Percentiles rank a stretch among this genome's conserved stretches.
Evolutionary conservation across 257 asterid genomes (phyloP).

Genomic region (Solanum phureja): DNA sequence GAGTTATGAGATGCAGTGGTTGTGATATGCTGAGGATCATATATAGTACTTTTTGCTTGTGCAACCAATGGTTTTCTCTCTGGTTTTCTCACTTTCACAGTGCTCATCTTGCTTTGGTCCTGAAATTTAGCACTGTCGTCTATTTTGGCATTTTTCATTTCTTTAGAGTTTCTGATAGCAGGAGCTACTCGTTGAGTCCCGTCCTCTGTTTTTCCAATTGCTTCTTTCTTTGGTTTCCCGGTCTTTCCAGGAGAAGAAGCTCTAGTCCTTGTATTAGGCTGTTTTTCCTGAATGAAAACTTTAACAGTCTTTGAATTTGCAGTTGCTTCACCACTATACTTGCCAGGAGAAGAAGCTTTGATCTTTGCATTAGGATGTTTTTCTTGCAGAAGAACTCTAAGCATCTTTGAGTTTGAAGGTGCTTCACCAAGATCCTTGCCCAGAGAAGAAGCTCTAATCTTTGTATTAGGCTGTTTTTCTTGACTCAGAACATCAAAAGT

Average conservation of each 20-base stretch:
- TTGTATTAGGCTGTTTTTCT: background rate
- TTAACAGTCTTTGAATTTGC: background rate
- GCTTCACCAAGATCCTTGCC: background rate
- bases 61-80: background rate
- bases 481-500: background rate
- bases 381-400: background rate
- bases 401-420: background rate
- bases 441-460: background rate
- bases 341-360: background rate
- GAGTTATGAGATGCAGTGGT: conserved; percentile 2
- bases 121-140: background rate
- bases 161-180: background rate
- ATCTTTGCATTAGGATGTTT: background rate
- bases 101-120: background rate
- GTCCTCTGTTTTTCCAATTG: background rate
- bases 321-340: background rate
- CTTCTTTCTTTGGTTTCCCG: background rate
- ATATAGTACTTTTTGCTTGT: background rate
- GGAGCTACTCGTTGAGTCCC: background rate
- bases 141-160: background rate
- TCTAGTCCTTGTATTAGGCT: background rate
- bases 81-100: background rate
- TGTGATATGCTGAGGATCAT: background rate
- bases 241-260: conserved; percentile 1
- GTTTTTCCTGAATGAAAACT: background rate